These are phyloP conservation scores for Prinsepia uniflora DNA, from an alignment of 306 rosid species.

Conservation along the genomic window DNA sequence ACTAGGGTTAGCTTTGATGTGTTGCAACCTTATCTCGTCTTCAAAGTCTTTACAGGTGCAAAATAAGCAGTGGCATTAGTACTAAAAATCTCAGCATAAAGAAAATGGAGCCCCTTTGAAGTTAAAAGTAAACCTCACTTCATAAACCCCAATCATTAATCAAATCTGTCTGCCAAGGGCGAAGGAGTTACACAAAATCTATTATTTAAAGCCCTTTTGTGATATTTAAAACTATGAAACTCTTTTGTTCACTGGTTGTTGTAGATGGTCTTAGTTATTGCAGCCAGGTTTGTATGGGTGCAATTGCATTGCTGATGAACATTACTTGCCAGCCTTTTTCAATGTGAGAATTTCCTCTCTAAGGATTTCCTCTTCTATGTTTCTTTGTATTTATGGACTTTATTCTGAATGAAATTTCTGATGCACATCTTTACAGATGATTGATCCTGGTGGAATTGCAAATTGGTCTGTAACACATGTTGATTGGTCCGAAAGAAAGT, in stretches of 20 bases:
- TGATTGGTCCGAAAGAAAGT: constrained; percentile 99
- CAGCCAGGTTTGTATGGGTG: constrained; percentile 97
- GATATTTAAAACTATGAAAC: neutral
- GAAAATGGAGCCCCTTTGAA: too few relatives aligned
- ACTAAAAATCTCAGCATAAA: neutral
- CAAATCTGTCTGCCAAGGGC: too few relatives aligned
- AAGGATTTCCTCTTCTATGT: constrained; percentile 4
- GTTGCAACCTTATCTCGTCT: constrained; percentile 20
- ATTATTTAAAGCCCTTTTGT: too few relatives aligned
- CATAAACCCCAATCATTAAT: too few relatives aligned
- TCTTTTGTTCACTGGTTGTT: constrained; percentile 7
- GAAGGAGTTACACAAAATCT: too few relatives aligned
- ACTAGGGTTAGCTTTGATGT: neutral
- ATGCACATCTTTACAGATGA: constrained; percentile 40
- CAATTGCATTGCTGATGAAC: constrained; percentile 99
- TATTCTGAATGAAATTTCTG: constrained; percentile 17
- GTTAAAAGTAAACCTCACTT: too few relatives aligned
- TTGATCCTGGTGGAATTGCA: constrained; percentile 89
- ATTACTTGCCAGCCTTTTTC: constrained; percentile 91
- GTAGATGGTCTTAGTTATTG: constrained; percentile 26
- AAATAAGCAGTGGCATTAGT: constrained; percentile 5
- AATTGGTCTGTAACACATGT: constrained; percentile 98
- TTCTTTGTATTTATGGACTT: constrained; percentile 16
- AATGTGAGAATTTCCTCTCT: constrained; percentile 51
- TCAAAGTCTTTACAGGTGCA: neutral